Percentiles rank a stretch among this genome's conserved stretches.
These are phyloP conservation scores for Rosellinia necatrix DNA, from an alignment of 2,329 filamentous ascomycete genomes.

Conservation along the genomic window DNA sequence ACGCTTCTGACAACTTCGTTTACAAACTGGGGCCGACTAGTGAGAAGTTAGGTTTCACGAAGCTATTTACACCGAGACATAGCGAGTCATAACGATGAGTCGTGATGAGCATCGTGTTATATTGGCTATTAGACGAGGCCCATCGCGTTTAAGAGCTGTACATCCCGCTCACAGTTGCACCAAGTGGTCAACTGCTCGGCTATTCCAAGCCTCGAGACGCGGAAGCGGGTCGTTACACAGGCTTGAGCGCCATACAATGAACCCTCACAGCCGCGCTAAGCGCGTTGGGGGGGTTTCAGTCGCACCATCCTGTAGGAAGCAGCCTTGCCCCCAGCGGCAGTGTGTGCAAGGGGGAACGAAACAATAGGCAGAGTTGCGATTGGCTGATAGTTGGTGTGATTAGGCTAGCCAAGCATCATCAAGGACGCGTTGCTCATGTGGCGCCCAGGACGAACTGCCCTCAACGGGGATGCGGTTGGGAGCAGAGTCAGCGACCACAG, in stretches of 20 bases:
- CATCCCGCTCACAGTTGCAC: slow-evolving; percentile 7
- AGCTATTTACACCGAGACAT: slow-evolving; percentile 20
- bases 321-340: slow-evolving; percentile 27
- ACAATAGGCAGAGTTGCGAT: slow-evolving; percentile 10
- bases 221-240: slow-evolving; percentile 1
- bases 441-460: slow-evolving; percentile 10
- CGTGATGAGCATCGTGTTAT: neutral
- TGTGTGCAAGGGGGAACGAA: slow-evolving; percentile 20
- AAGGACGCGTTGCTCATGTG: slow-evolving; percentile 23
- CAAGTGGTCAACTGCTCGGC: slow-evolving; percentile 16
- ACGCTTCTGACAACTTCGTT: slow-evolving; percentile 10
- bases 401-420: slow-evolving; percentile 31
- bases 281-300: slow-evolving; percentile 29
- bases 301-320: slow-evolving; percentile 11
- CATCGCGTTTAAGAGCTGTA: slow-evolving; percentile 4
- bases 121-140: neutral
- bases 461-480: slow-evolving; percentile 32
- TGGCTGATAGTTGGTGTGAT: slow-evolving; percentile 2
- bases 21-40: neutral
- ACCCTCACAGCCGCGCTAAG: slow-evolving; percentile 32
- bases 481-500: slow-evolving; percentile 32
- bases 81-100: neutral
- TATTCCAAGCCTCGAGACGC: slow-evolving; percentile 11
- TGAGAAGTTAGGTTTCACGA: slow-evolving; percentile 4
- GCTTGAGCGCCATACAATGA: slow-evolving; percentile 22